Evolutionary conservation across 2,329 filamentous ascomycete species (phyloP).

Genomic region (Nannizziopsis barbatae): DNA sequence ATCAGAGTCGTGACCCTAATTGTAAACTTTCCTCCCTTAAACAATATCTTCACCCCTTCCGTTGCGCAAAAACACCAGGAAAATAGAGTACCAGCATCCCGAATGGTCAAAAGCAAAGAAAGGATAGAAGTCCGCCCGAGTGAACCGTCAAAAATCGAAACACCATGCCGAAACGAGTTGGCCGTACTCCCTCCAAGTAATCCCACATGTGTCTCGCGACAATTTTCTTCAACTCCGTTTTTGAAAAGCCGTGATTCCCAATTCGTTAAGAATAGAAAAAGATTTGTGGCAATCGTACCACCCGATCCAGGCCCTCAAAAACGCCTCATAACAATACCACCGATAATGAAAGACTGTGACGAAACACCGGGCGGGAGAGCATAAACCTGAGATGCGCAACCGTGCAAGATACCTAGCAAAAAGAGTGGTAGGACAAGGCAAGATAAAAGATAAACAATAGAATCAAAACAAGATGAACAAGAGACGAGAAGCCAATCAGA

Average conservation of each 20-base stretch:
- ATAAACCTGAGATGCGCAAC: constrained; percentile 1
- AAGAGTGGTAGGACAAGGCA: background rate
- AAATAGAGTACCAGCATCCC: constrained; percentile 14
- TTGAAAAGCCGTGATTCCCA: constrained; percentile 3
- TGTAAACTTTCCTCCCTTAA: constrained; percentile 5
- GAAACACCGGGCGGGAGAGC: background rate
- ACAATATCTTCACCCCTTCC: background rate
- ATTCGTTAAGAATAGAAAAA: constrained; percentile 1
- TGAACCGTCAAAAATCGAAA: constrained; percentile 1
- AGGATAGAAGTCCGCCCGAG: constrained; percentile 20
- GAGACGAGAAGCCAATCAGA: background rate
- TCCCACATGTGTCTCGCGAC: background rate
- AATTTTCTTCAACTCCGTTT: constrained; percentile 1
- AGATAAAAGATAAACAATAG: background rate
- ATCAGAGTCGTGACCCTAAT: constrained; percentile 10
- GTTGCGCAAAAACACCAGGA: constrained; percentile 1
- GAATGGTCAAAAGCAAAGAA: constrained; percentile 17
- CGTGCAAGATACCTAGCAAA: background rate
- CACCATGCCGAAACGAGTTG: background rate
- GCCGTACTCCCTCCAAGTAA: background rate
- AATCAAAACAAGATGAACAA: background rate
- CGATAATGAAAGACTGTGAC: background rate
- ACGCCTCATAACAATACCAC: background rate
- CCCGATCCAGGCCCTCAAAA: background rate
- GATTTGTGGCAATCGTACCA: constrained; percentile 1